Percentiles rank a stretch among this genome's conserved stretches.
Evolutionary conservation across 2,329 filamentous ascomycete genomes (phyloP).

Genomic region (Fusarium graminum): DNA sequence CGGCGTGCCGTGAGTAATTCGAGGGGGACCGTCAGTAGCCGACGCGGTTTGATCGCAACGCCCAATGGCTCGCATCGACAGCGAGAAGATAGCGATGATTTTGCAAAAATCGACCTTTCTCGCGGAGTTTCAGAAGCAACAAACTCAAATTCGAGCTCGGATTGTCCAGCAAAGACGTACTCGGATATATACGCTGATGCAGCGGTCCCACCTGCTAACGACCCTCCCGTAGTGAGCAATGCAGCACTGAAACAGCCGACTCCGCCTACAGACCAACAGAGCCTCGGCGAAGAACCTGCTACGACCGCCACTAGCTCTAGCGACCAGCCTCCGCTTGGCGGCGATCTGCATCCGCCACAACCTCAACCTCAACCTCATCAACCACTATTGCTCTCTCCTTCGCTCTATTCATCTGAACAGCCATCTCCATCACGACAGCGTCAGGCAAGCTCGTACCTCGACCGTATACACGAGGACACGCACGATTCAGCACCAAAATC

Average conservation of each 20-base stretch:
- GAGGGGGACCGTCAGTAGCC: constrained; percentile 40
- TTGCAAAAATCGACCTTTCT: constrained; percentile 24
- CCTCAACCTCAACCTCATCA: constrained; percentile 36
- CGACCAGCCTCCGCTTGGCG: constrained; percentile 41
- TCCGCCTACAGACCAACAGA: constrained; percentile 42
- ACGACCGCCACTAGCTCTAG: constrained; percentile 45
- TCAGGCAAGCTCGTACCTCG: constrained; percentile 46
- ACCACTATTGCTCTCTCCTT: constrained; percentile 40
- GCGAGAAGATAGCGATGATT: constrained; percentile 24
- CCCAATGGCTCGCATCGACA: constrained; percentile 33
- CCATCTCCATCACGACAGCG: constrained; percentile 40
- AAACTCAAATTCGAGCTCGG: constrained; percentile 30
- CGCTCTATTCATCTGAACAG: constrained; percentile 36
- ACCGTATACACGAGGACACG: constrained; percentile 46
- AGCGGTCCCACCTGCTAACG: constrained; percentile 42
- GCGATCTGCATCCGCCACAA: constrained; percentile 46
- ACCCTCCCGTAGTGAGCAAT: constrained; percentile 31
- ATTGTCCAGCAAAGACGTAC: constrained; percentile 25
- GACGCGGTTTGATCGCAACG: constrained; percentile 35
- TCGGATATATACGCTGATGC: constrained; percentile 29
- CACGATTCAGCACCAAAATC: constrained; percentile 28
- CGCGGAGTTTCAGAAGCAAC: constrained; percentile 28
- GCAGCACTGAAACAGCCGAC: constrained; percentile 42
- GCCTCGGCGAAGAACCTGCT: constrained; percentile 41
- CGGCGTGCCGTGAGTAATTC: constrained; percentile 43